Base-by-base conservation (phyloP, 441 rosid species). In the Flueggea neowawraea region DNA sequence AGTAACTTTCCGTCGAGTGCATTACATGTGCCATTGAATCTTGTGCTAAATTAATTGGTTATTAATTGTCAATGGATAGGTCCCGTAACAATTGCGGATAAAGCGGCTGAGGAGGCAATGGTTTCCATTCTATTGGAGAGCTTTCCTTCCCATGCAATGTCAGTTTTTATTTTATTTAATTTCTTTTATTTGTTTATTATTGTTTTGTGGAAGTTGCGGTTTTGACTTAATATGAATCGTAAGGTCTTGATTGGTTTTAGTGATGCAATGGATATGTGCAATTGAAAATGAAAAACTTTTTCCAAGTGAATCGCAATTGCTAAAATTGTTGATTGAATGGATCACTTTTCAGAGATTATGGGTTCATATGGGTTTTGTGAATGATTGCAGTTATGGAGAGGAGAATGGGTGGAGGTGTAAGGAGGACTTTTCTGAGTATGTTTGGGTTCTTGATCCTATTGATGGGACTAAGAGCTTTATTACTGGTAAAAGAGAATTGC, bases 391-490 rank as follows among this genome's bases (percentile, higher is more conserved):
- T 73, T 89, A 57, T 63, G 99, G 99, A 39, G 99, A 94, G 84
- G 99, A 94, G 81, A 87, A 84, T 54, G 96, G 98, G 13, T 95
- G 99, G 99, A 85, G 82, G 70, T 91, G 95, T 80, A 79, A 78
- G 63, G 87, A 88, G 65, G 70, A 82, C 55, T 82, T 70, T 84
- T 78, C 98, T 8, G 95, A 91, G 70, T 91, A 80, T 80, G 97
- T 95, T 73, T 95, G 99, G 99, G 90, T 91, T 76, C 75, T 91
- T 66, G 98, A 91, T 78, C 99, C 99, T 22, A 95, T 89, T 15
- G 99, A 95, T 17, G 98, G 98, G 62, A 95, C 99, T 16, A 95
- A 88, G 84, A 91, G 96, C 59, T 91, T 95, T 73, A 91, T 95
- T 43, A 95, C 97, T 22, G 99, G 97, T 87, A 73, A 9, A 45